Conservation (phyloP, 192 early-diverging fungal genomes). For the Coemansia sp. region DNA sequence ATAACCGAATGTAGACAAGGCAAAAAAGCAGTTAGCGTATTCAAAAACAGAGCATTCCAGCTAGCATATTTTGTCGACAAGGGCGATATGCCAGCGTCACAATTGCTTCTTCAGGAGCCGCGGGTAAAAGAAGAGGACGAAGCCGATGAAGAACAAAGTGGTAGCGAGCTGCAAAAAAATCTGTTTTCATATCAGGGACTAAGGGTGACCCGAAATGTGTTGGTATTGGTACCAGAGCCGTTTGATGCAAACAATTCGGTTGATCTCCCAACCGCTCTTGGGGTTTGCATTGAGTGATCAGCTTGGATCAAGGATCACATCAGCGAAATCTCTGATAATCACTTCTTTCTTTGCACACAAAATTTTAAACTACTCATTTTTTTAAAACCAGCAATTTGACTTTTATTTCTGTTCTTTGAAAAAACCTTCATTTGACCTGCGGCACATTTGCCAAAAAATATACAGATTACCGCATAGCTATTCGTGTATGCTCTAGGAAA, state of each 20-base stretch:
- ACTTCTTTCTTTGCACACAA: too few species aligned
- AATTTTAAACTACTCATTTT: too few species aligned
- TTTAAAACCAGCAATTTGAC: not conserved
- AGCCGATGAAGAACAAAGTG: not conserved
- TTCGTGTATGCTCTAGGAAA: not conserved
- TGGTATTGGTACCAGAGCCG: constrained; percentile 46
- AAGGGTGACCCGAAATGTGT: constrained; percentile 12
- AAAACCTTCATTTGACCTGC: too few species aligned
- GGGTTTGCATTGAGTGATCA: constrained; percentile 13
- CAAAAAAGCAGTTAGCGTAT: constrained; percentile 17
- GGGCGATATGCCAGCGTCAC: constrained; percentile 1
- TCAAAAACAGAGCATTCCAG: constrained; percentile 40
- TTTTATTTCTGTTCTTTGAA: too few species aligned
- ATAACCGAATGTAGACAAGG: constrained; percentile 21
- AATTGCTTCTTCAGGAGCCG: constrained; percentile 42
- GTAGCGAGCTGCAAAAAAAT: not conserved
- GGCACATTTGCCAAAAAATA: too few species aligned
- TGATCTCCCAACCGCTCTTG: constrained; percentile 12
- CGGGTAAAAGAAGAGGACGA: constrained; percentile 17
- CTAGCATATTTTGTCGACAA: constrained; percentile 40
- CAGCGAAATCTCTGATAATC: too few species aligned
- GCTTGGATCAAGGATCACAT: not conserved
- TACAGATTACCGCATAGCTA: too few species aligned
- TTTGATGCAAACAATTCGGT: constrained; percentile 48
- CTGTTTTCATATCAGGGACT: constrained; percentile 39